Percentiles rank a stretch among this genome's conserved stretches.
These are phyloP conservation scores for Akanthomyces lecanii DNA, from an alignment of 2,329 filamentous ascomycete genomes.

Conservation along the genomic window DNA sequence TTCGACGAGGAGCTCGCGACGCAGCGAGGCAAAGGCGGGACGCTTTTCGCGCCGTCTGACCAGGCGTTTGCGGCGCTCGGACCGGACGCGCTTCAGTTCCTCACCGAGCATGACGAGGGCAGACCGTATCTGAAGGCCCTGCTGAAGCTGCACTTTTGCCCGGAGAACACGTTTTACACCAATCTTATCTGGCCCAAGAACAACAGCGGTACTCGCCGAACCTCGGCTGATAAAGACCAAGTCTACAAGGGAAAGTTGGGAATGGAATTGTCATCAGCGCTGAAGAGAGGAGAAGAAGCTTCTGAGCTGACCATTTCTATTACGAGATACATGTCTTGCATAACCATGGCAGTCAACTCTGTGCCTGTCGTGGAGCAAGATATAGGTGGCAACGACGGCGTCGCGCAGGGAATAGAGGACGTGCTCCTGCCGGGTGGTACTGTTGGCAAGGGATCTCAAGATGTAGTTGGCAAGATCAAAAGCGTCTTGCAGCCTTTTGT, in stretches of 20 bases:
- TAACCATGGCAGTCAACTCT: background rate
- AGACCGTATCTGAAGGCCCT: background rate
- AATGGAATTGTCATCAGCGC: background rate
- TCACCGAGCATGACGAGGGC: background rate
- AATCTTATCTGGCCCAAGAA: constrained; percentile 15
- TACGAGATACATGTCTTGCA: background rate
- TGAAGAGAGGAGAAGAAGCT: background rate
- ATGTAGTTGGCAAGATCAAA: background rate
- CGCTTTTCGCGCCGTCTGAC: constrained; percentile 13
- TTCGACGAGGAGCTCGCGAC: background rate
- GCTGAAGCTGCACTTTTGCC: constrained; percentile 2
- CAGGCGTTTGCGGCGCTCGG: constrained; percentile 6
- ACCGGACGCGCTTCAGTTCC: background rate
- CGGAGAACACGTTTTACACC: background rate
- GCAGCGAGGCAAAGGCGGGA: background rate
- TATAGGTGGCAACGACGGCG: background rate
- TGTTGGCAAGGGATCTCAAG: background rate
- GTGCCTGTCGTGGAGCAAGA: constrained; percentile 6
- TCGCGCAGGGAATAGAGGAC: constrained; percentile 1
- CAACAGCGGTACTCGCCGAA: background rate
- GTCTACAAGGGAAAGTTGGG: background rate
- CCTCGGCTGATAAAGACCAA: background rate
- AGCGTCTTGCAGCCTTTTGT: background rate
- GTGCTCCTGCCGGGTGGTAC: background rate
- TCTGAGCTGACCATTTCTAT: background rate